Evolutionary conservation across 768 basidiomycete genomes (phyloP), one percentile per base, ranked within the genome.

Genomic region (Paxillus ammoniavirescens): DNA sequence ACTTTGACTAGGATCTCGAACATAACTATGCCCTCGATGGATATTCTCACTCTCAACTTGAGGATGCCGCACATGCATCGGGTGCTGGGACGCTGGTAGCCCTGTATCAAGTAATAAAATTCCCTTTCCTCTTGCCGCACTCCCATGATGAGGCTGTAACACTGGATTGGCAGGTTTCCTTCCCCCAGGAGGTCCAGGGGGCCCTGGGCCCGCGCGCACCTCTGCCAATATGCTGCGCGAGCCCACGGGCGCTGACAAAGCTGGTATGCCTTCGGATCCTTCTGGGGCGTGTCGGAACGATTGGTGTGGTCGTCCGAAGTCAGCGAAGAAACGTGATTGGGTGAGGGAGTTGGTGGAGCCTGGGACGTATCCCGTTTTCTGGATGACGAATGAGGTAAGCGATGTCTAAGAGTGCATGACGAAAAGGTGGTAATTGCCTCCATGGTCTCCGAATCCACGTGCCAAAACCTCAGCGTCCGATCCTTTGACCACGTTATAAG

Each of bases 391-490:
- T 26, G 30, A 13, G 12, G 42, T 67, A 8, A 69, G 50, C 13
- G 38, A 35, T 35, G 35, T n/a, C 5, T 42, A 46, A 52, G 14
- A 47, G 33, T 30, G 30, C 3, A 40, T 42, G 4, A n/a, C 8
- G 37, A 8, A 42, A 47, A 37, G 8, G 14, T 28, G 13, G 33
- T 37, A 36, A 74, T 38, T 58, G 83, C 91, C 77, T 87, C 79
- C 75, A 90, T 83, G 37, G 78, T 78, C 33, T 88, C 85, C 1
- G 75, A 68, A 50, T 84, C 82, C 2, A 98, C 79, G 0, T 93
- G 96, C 91, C 93, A 96, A 65, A 98, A 90, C 13, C 93, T 77
- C 33, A 99, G 71, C 0, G 91, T 94, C 17, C 92, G 82, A 65
- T 98, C 97, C 66, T 93, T 95, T 2, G 92, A 91, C 86, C 86